Evolutionary conservation across 2,329 filamentous ascomycete species (phyloP).

Genomic region (Aspergillus aculeatus): DNA sequence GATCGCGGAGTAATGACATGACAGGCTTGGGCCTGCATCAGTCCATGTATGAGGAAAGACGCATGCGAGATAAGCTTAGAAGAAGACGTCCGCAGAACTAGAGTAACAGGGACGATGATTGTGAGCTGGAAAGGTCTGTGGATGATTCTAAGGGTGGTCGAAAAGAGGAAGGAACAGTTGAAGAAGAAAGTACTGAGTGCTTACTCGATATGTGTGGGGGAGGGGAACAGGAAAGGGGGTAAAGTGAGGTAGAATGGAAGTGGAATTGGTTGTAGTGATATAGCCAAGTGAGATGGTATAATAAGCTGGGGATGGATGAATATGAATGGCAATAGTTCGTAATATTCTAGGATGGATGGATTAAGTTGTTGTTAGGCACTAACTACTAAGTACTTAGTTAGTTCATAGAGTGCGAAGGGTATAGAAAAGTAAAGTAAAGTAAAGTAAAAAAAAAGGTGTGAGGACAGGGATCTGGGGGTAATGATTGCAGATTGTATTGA

Average conservation of each 20-base stretch:
- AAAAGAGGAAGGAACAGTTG: neutral
- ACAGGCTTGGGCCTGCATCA: neutral
- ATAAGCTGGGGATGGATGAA: neutral
- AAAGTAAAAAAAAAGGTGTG: no score
- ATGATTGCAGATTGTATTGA: neutral
- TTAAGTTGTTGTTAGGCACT: neutral
- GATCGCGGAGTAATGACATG: constrained; percentile 12
- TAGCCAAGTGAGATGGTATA: no score
- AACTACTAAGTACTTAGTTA: neutral
- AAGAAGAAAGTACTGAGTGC: neutral
- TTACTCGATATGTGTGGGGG: neutral
- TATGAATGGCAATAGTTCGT: neutral
- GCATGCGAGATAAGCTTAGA: neutral
- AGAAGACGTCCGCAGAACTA: neutral
- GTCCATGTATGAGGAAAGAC: neutral
- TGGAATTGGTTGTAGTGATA: neutral
- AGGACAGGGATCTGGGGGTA: no score
- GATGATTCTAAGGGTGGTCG: neutral
- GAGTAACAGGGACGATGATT: neutral
- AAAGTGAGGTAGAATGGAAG: neutral
- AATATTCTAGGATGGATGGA: neutral
- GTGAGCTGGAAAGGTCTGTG: neutral
- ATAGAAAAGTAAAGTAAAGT: no score
- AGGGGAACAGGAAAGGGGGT: neutral
- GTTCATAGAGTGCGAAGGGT: no score